Conservation (phyloP, 2,329 filamentous ascomycete species). For the Pseudogymnoascus sp. region DNA sequence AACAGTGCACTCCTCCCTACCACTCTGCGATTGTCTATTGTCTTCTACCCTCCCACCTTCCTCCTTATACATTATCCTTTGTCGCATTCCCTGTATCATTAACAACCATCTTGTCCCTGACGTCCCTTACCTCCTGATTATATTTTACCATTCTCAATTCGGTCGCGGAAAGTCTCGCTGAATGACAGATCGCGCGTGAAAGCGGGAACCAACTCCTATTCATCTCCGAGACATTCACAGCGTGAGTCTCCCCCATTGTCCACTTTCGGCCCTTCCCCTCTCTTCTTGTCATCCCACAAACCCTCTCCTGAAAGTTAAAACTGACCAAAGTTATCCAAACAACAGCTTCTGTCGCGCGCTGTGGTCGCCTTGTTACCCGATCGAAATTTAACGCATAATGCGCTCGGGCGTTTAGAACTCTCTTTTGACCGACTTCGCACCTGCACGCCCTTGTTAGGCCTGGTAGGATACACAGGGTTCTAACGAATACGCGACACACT, state of each 20-base stretch:
- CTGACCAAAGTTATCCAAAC: constrained; percentile 1
- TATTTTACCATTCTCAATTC: constrained; percentile 2
- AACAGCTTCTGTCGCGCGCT: not conserved
- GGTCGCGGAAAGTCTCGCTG: not conserved
- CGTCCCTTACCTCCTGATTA: not conserved
- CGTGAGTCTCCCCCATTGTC: not conserved
- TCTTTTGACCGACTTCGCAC: constrained; percentile 4
- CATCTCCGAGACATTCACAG: constrained; percentile 5
- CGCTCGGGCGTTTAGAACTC: constrained; percentile 5
- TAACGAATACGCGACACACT: constrained; percentile 2
- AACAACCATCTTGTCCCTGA: not conserved
- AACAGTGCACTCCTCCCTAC: not conserved
- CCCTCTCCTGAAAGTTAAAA: not conserved
- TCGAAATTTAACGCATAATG: constrained; percentile 5
- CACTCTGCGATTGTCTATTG: too few relatives aligned
- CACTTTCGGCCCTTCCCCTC: not conserved
- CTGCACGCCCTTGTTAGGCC: not conserved
- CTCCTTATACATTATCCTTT: not conserved
- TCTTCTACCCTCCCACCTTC: not conserved
- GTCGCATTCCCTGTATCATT: not conserved
- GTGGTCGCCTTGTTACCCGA: not conserved
- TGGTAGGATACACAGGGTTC: not conserved
- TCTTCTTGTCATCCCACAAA: not conserved
- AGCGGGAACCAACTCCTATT: not conserved
- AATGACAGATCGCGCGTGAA: constrained; percentile 1